These are phyloP conservation scores for Pinus taeda DNA, from an alignment of 75 land plant species.

Conservation along the genomic window DNA sequence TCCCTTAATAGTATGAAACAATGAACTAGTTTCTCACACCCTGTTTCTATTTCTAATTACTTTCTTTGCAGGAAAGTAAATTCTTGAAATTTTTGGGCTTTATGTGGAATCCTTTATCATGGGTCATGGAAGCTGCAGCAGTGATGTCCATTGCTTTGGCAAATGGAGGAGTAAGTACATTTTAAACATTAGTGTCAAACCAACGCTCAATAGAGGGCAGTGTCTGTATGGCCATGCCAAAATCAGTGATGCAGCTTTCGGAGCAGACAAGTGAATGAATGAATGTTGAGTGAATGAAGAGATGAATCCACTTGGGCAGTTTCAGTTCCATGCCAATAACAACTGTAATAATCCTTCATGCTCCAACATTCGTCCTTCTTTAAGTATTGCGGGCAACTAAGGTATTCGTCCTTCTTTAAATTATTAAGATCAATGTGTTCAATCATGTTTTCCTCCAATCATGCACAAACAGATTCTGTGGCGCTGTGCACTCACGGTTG, in stretches of 20 bases:
- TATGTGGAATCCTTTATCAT: constrained; percentile 92
- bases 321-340: constrained; percentile 4
- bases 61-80: constrained; percentile 57
- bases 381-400: too few species aligned
- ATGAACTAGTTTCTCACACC: too few species aligned
- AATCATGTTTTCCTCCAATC: too few species aligned
- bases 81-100: constrained; percentile 86
- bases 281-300: constrained; percentile 16
- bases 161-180: constrained; percentile 65
- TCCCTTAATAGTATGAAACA: too few species aligned
- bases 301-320: constrained; percentile 23
- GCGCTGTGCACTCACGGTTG: too few species aligned
- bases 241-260: too few species aligned
- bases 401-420: too few species aligned
- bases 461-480: too few species aligned
- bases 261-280: constrained; percentile 13
- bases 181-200: not conserved
- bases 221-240: too few species aligned
- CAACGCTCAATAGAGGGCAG: too few species aligned
- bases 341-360: not conserved
- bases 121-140: constrained; percentile 92
- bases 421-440: too few species aligned
- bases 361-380: too few species aligned
- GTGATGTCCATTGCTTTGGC: constrained; percentile 86
- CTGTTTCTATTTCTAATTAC: not conserved